Evolutionary conservation across 2,329 filamentous ascomycete genomes (phyloP).

Genomic region (Magnaporthiopsis incrustans): DNA sequence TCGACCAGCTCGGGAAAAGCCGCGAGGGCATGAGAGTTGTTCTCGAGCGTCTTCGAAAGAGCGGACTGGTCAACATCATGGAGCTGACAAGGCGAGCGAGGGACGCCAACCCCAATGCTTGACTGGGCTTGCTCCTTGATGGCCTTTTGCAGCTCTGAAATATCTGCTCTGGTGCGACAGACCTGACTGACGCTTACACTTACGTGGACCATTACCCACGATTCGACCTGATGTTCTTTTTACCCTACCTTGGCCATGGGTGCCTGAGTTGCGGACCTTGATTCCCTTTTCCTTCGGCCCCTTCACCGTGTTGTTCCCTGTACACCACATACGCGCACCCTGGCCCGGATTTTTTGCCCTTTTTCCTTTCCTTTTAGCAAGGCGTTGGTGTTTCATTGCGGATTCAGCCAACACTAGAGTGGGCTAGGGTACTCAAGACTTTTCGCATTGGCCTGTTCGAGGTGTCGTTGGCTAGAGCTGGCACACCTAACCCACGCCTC

Average conservation of each 20-base stretch:
- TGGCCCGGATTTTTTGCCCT: background rate
- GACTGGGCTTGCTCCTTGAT: slow-evolving; percentile 16
- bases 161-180: background rate
- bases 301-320: background rate
- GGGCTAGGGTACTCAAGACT: background rate
- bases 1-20: slow-evolving; percentile 71
- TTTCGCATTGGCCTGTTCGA: background rate
- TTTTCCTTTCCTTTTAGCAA: slow-evolving; percentile 9
- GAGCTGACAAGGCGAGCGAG: slow-evolving; percentile 42
- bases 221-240: background rate
- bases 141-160: background rate
- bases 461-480: background rate
- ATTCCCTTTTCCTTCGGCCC: background rate
- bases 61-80: slow-evolving; percentile 48
- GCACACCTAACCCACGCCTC: background rate
- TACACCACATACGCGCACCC: background rate
- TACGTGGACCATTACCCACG: background rate
- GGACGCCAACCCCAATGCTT: slow-evolving; percentile 18
- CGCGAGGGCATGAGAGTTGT: slow-evolving; percentile 79
- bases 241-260: background rate
- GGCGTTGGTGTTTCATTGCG: slow-evolving; percentile 5
- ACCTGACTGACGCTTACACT: background rate
- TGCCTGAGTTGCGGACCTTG: background rate
- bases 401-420: background rate
- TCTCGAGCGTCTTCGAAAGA: slow-evolving; percentile 58